phyloP scores from a whole-genome alignment of 2,329 filamentous ascomycete species.

The Knoxdaviesia capensis region DNA sequence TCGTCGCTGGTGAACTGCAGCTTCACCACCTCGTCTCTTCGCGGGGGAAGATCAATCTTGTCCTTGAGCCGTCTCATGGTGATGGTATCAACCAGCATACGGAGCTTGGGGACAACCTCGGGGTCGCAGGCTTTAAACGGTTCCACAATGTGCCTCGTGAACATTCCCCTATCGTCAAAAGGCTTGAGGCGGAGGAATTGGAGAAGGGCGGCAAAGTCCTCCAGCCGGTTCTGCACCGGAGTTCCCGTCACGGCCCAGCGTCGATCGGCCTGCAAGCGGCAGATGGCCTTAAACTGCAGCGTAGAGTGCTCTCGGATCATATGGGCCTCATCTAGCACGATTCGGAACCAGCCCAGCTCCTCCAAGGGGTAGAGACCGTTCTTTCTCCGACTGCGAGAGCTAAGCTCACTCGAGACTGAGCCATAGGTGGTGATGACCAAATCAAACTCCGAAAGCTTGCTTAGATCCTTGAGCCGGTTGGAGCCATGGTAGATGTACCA shows the following conservation, averaged over 20 bases:
- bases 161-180: slow-evolving; percentile 60
- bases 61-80: slow-evolving; percentile 84
- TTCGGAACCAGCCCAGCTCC: slow-evolving; percentile 76
- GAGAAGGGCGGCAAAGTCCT: slow-evolving; percentile 72
- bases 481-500: slow-evolving; percentile 78
- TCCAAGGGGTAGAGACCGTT: slow-evolving; percentile 44
- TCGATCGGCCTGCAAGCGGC: slow-evolving; percentile 55
- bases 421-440: slow-evolving; percentile 86
- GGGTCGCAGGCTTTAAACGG: slow-evolving; percentile 79
- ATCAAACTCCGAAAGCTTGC: slow-evolving; percentile 53
- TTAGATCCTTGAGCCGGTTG: slow-evolving; percentile 48
- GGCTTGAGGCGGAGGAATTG: slow-evolving; percentile 71
- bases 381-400: slow-evolving; percentile 39
- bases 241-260: slow-evolving; percentile 97
- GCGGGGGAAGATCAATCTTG: slow-evolving; percentile 61
- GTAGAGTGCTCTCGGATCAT: slow-evolving; percentile 76
- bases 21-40: slow-evolving; percentile 50
- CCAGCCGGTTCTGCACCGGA: slow-evolving; percentile 81
- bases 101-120: slow-evolving; percentile 65
- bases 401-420: slow-evolving; percentile 64
- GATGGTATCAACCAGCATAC: slow-evolving; percentile 82
- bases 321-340: slow-evolving; percentile 88
- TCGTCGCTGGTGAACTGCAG: slow-evolving; percentile 64
- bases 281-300: slow-evolving; percentile 67
- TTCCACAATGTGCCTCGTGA: slow-evolving; percentile 58